These are phyloP conservation scores for Aspergillus sp. DNA, from an alignment of 2,329 filamentous ascomycete genomes.

Conservation along the genomic window DNA sequence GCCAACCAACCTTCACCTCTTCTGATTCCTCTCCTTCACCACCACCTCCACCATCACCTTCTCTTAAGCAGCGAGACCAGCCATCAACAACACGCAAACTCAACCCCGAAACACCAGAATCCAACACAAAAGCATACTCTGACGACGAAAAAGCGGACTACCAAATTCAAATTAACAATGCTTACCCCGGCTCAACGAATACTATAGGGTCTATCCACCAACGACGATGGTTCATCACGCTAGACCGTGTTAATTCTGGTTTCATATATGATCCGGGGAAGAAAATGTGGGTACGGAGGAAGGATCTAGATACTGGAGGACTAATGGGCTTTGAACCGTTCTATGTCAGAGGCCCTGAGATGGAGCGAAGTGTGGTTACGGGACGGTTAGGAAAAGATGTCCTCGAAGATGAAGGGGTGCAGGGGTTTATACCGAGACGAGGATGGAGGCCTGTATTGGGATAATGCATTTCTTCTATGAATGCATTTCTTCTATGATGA, in stretches of 20 bases:
- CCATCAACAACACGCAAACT: too few relatives aligned
- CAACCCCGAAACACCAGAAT: background rate
- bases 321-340: conserved; percentile 50
- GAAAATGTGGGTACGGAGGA: conserved; percentile 23
- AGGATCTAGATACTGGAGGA: conserved; percentile 10
- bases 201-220: conserved; percentile 62
- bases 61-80: background rate
- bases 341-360: conserved; percentile 53
- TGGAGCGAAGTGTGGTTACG: conserved; percentile 62
- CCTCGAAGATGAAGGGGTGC: conserved; percentile 55
- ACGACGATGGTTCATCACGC: conserved; percentile 58
- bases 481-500: background rate
- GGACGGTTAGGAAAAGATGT: conserved; percentile 55
- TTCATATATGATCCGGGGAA: conserved; percentile 35
- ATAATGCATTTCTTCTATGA: conserved; percentile 1
- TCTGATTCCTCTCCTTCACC: conserved; percentile 14
- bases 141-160: conserved; percentile 40
- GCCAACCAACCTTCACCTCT: conserved; percentile 4
- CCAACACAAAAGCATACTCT: conserved; percentile 4
- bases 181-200: conserved; percentile 60
- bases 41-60: conserved; percentile 6
- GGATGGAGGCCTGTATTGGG: conserved; percentile 48
- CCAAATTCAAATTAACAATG: conserved; percentile 54
- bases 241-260: conserved; percentile 55
- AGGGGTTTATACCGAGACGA: conserved; percentile 50